A percentile compares a stretch with the other conserved stretches of the same genome.
Evolutionary conservation across 192 early-diverging fungal genomes (phyloP).

Genomic region (Polychytrium aggregatum): DNA sequence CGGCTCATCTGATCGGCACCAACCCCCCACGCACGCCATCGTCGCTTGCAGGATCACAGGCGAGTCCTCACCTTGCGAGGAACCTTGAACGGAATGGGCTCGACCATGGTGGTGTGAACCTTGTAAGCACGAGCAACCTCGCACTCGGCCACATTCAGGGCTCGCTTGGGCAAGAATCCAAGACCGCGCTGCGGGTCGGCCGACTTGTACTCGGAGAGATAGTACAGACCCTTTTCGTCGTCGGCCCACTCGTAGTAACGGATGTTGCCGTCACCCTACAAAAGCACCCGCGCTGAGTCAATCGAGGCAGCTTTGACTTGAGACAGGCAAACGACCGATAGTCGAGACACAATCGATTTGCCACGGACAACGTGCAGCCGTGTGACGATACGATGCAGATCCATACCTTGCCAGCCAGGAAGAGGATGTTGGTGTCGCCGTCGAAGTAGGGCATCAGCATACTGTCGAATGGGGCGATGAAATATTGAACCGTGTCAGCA

Average conservation of each 20-base stretch:
- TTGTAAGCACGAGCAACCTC: slow-evolving; percentile 94
- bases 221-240: slow-evolving; percentile 69
- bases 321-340: too few species aligned
- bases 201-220: slow-evolving; percentile 81
- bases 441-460: slow-evolving; percentile 97
- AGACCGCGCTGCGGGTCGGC: slow-evolving; percentile 88
- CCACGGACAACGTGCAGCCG: too few species aligned
- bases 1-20: too few species aligned
- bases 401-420: slow-evolving; percentile 80
- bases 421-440: slow-evolving; percentile 78
- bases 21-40: too few species aligned
- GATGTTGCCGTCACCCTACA: slow-evolving; percentile 89
- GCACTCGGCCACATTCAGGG: slow-evolving; percentile 69
- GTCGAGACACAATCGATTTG: too few species aligned
- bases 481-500: too few species aligned
- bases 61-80: slow-evolving; percentile 85
- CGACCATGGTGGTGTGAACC: slow-evolving; percentile 75
- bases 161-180: slow-evolving; percentile 87
- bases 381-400: too few species aligned
- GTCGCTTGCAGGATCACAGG: too few species aligned
- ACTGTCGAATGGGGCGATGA: too few species aligned
- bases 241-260: slow-evolving; percentile 97
- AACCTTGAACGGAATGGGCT: slow-evolving; percentile 94
- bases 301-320: too few species aligned
- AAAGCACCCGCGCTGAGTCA: too few species aligned